Percentiles rank a stretch among this genome's conserved stretches.
Evolutionary conservation across 495 filamentous ascomycete genomes (phyloP).

Genomic region (Amorphotheca resinae): DNA sequence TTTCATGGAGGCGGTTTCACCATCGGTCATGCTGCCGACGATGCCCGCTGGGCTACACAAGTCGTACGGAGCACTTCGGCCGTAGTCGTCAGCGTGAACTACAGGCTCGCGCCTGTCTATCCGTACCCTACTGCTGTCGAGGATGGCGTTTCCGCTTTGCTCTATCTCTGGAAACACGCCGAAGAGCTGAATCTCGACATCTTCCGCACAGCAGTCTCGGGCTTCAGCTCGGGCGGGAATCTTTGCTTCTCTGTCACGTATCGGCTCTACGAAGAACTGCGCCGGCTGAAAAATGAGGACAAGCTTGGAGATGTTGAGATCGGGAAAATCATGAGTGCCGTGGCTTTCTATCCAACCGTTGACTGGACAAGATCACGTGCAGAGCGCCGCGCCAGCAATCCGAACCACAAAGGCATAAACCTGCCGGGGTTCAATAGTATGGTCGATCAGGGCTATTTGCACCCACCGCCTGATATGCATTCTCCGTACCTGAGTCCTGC

Average conservation of each 20-base stretch:
- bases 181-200: slow-evolving; percentile 40
- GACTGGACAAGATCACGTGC: slow-evolving; percentile 69
- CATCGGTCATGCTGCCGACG: slow-evolving; percentile 53
- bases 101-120: slow-evolving; percentile 34
- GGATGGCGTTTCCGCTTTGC: slow-evolving; percentile 50
- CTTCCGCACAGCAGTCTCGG: slow-evolving; percentile 54
- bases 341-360: slow-evolving; percentile 69
- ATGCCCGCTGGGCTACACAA: slow-evolving; percentile 52
- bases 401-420: slow-evolving; percentile 27
- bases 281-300: background rate
- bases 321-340: slow-evolving; percentile 30
- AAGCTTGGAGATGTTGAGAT: background rate
- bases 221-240: slow-evolving; percentile 81
- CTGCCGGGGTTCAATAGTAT: slow-evolving; percentile 38
- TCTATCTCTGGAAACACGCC: slow-evolving; percentile 49
- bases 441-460: slow-evolving; percentile 73
- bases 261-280: slow-evolving; percentile 35
- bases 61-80: slow-evolving; percentile 46
- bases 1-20: slow-evolving; percentile 72
- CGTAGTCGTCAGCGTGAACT: slow-evolving; percentile 29
- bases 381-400: slow-evolving; percentile 48
- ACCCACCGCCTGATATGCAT: slow-evolving; percentile 33
- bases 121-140: slow-evolving; percentile 33
- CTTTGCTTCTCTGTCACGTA: slow-evolving; percentile 66
- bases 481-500: slow-evolving; percentile 51